A percentile compares a stretch with the other conserved stretches of the same genome.
phyloP scores from a whole-genome alignment of 2,329 filamentous ascomycete species.

The Sporothrix variecibatus region DNA sequence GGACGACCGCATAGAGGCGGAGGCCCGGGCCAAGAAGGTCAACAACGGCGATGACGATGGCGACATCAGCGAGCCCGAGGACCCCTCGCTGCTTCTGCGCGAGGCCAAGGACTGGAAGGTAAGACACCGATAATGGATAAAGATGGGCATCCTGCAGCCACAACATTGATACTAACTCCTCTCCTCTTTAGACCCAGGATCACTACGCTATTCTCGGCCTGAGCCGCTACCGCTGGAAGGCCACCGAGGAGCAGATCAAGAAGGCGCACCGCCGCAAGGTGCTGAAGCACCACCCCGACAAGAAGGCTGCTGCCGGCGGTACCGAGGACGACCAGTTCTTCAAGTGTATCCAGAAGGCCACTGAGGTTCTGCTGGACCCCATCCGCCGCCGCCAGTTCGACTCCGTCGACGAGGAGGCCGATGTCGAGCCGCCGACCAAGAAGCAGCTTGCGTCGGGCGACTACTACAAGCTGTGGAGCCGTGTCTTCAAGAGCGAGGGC shows the following conservation, averaged over 20 bases:
- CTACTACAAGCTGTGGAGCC: slow-evolving; percentile 93
- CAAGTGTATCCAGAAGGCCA: slow-evolving; percentile 99
- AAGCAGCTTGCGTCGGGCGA: slow-evolving; percentile 79
- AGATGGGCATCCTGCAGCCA: background rate
- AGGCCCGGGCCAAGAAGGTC: slow-evolving; percentile 91
- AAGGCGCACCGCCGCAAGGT: slow-evolving; percentile 99
- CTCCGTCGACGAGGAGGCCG: slow-evolving; percentile 90
- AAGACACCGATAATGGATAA: slow-evolving; percentile 27
- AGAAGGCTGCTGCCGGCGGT: slow-evolving; percentile 88
- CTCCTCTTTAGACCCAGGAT: slow-evolving; percentile 71
- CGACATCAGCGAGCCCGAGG: slow-evolving; percentile 92
- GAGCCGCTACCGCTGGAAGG: slow-evolving; percentile 86
- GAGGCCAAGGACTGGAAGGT: slow-evolving; percentile 99
- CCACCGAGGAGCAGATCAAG: slow-evolving; percentile 98
- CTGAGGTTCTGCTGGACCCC: slow-evolving; percentile 89
- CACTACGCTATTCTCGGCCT: slow-evolving; percentile 96
- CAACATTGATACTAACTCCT: background rate
- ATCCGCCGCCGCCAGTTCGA: slow-evolving; percentile 93
- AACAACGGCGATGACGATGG: slow-evolving; percentile 84
- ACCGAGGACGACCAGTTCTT: slow-evolving; percentile 97
- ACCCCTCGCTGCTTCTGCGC: slow-evolving; percentile 84
- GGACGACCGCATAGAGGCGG: slow-evolving; percentile 95
- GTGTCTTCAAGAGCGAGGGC: slow-evolving; percentile 85
- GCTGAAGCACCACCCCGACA: slow-evolving; percentile 96
- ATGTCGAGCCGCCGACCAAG: slow-evolving; percentile 90